Evolutionary conservation across 1,139 yeast genomes (phyloP), one percentile per base, ranked within the genome.

Genomic region (Suhomyces terraborum): DNA sequence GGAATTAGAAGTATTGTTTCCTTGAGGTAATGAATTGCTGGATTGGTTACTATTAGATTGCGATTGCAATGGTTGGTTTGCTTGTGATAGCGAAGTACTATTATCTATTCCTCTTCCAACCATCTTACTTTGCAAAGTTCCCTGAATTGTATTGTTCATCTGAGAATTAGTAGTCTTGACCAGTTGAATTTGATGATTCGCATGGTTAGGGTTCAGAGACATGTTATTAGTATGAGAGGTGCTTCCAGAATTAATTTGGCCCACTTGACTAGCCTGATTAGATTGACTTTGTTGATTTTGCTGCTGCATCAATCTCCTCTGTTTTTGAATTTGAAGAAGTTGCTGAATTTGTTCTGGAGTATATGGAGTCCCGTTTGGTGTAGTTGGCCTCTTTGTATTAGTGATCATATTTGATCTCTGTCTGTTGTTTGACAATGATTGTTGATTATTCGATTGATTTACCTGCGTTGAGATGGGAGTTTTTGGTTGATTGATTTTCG

Each of bases 281-380:
- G 20, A 19, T 28, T 28, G 45, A 33, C 34, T 37, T 41, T 51
- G 44, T 40, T 62, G 64, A 23, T 59, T 62, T 46, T 69, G 73
- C 34, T 67, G 75, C 52, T 74, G 80, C 60, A 72, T 62, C 50
- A 76, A 47, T 43, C 78, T 66, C 43, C 80, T 64, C 47, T 77
- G 82, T 43, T 76, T 73, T 50, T 77, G 81, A 29, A 73, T 55
- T 42, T 76, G 81, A 33, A 78, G 56, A 26, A 77, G 57, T 42
- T 75, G 79, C 51, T 78, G 83, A 12, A 78, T 63, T 49, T 78
- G 83, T 46, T 78, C 82, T 12, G 73, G 71, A 0, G 81, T 74
- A 40, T 76, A 74, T 6, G 79, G 79, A 1, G 79, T 72, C 2
- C 80, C 81, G 49, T 74, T 73, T 1, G 80, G 77, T 1, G 76